These are phyloP conservation scores for Blastobotrys apis DNA, from an alignment of 1,139 yeast genomes.

Conservation along the genomic window DNA sequence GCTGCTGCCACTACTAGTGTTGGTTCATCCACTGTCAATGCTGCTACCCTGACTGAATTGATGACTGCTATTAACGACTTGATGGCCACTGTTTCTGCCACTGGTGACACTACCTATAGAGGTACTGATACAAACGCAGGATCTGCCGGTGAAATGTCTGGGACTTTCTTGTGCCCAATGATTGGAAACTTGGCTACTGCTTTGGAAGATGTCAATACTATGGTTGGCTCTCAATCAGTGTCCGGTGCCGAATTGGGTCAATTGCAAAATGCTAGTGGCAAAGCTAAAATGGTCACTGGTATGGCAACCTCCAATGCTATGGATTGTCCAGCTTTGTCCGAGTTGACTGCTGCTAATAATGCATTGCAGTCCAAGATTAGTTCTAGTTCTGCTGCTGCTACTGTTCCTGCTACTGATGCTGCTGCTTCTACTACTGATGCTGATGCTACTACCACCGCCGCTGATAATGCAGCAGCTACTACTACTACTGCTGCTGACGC, in stretches of 20 bases:
- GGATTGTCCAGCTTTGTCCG: conserved; percentile 3
- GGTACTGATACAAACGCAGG: conserved; percentile 2
- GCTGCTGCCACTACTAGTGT: background rate
- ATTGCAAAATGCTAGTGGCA: background rate
- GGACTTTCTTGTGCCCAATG: conserved; percentile 10
- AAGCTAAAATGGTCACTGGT: conserved; percentile 3
- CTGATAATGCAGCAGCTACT: background rate
- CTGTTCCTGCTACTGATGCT: background rate
- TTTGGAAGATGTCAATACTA: background rate
- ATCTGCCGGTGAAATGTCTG: background rate
- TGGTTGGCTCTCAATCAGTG: background rate
- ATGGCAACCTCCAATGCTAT: conserved; percentile 1
- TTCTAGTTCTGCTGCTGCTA: background rate
- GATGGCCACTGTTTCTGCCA: background rate
- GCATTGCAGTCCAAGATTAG: background rate
- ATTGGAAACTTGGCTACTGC: conserved; percentile 3
- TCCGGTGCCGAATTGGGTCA: background rate
- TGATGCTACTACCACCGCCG: background rate
- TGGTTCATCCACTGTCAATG: background rate
- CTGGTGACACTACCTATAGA: background rate
- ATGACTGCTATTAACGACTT: background rate
- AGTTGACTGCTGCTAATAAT: conserved; percentile 1
- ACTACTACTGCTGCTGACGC: background rate
- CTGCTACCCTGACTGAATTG: conserved; percentile 3
- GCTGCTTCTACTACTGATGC: background rate